Conservation (phyloP, 768 basidiomycete species). For the Tephrocybe sp. region DNA sequence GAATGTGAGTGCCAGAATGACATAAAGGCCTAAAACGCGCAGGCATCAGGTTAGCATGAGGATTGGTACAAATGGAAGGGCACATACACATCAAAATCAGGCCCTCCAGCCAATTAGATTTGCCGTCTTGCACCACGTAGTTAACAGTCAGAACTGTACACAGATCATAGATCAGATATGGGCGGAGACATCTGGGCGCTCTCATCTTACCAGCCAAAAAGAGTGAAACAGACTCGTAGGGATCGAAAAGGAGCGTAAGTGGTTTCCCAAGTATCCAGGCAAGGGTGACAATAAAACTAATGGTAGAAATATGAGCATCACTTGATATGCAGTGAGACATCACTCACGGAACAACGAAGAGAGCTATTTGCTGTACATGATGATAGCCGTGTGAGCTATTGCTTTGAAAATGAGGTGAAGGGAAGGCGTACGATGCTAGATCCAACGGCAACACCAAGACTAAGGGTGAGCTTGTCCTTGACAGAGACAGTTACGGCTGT, state of each 20-base stretch:
- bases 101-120: conserved; percentile 92
- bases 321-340: background rate
- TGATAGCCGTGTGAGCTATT: background rate
- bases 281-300: conserved; percentile 70
- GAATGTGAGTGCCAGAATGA: conserved; percentile 70
- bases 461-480: conserved; percentile 88
- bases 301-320: background rate
- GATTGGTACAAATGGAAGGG: background rate
- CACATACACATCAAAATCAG: conserved; percentile 62
- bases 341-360: conserved; percentile 46
- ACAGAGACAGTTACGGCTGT: conserved; percentile 92
- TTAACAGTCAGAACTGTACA: conserved; percentile 75
- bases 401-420: conserved; percentile 7
- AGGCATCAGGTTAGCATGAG: conserved; percentile 1
- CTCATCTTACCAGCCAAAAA: conserved; percentile 41
- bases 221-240: conserved; percentile 74
- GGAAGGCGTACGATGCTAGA: conserved; percentile 67
- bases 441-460: conserved; percentile 85
- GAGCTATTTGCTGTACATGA: conserved; percentile 55
- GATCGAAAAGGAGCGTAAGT: conserved; percentile 81
- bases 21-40: conserved; percentile 51
- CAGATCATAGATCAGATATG: background rate
- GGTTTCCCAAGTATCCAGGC: conserved; percentile 84
- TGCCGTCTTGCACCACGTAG: conserved; percentile 83
- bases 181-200: background rate